Evolutionary conservation across 2,329 filamentous ascomycete species (phyloP), one percentile per base, ranked within the genome.

Genomic region (Coniella vitis): DNA sequence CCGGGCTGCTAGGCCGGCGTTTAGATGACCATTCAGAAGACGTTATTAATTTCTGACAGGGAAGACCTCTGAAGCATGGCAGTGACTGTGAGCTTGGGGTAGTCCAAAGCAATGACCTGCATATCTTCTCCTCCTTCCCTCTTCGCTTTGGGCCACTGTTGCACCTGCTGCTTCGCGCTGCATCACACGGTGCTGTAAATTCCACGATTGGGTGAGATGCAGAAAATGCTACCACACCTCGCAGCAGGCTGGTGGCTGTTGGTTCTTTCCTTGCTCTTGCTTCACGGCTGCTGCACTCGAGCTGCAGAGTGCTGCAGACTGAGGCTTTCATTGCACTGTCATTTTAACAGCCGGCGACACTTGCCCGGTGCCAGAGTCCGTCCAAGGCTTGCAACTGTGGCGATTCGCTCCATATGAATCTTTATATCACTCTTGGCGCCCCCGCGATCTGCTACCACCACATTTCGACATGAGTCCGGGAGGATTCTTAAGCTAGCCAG

Each of bases 1-100:
- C 50, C 54, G 1, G 22, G 16, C 7, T 25, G 34, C 19, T 14
- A 25, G 63, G 63, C 58, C 63, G 60, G 63, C 63, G 63, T 61
- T 58, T 64, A 56, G 51, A 34, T 14, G n/a, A 38, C 21, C 57
- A 59, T 61, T 38, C 59, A 53, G 60, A 10, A 12, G 8, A 7
- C 25, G 13, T 25, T 32, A 5, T 17, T 37, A 35, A 8, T 17
- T 25, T 20, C 25, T 21, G 25, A 45, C 10, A 37, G 39, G 49
- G 34, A 21, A 29, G 25, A 29, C 10, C 25, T 10, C 25, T 29
- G 25, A 29, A 29, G 5, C 25, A 10, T 10, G 10, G 5, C 10
- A 5, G 10, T 29, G 25, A 10, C 25, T 10, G 10, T 29, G 25
- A 10, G 25, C 25, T 29, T 5, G 25, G 25, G 25, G 5, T 5